Evolutionary conservation across 345 rosid species (phyloP), one percentile per base, ranked within the genome.

Genomic region (Pugionium cornutum): DNA sequence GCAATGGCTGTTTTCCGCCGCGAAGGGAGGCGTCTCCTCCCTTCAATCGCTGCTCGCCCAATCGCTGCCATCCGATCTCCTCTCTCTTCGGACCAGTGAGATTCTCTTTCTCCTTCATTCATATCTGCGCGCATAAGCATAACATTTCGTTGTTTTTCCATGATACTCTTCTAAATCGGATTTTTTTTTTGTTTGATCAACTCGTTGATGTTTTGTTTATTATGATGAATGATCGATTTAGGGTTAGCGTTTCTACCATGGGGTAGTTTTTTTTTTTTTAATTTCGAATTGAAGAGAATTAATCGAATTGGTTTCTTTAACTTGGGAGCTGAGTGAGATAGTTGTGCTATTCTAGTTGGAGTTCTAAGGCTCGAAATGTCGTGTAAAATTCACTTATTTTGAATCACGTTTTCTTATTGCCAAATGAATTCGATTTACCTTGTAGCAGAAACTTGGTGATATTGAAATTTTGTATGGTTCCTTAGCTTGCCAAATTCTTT

Each of bases 1-100:
- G 89, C 92, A 33, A 84, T 87, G 89, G 80, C 92, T 75, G 81
- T 83, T 52, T 60, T 87, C 78, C 82, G 86, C 37, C 89, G 92
- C 66, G 92, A 87, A 78, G 88, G 92, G 81, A 81, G 84, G 83
- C 88, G 92, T 7, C 78, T 87, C 66, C 78, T 80, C 72, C 80
- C 87, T 70, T 78, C 84, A 53, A 68, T 81, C 68, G 66, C 80
- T 7, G 80, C 85, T 49, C 87, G 86, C 11, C 82, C 89, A 3
- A 72, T 84, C 59, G 69, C 80, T 67, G 80, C 84, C 53, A 51
- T 76, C 73, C 66, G 86, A 53, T 75, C 83, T 52, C 79, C 67
- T 46, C 72, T 63, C 75, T 2, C 70, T 72, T 7, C 70, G 74
- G 64, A 67, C 33, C 81, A 68, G 87, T 83, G 60, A 67, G 63